Evolutionary conservation across 1,139 yeast genomes (phyloP).

Genomic region (Zygoascus hellenicus): DNA sequence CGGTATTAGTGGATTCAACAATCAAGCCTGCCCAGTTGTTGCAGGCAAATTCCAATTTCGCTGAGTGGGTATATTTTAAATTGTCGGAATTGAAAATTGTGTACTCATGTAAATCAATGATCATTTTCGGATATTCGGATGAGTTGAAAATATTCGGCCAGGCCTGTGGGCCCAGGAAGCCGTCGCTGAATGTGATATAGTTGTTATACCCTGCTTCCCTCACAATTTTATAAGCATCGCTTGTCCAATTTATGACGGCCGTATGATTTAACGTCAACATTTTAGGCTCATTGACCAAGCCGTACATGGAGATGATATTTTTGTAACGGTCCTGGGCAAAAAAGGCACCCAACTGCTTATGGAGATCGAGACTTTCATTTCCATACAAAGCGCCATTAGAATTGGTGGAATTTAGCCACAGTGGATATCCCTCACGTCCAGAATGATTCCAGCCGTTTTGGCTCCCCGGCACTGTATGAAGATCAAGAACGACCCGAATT

Average conservation of each 20-base stretch:
- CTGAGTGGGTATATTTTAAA: slow-evolving; percentile 55
- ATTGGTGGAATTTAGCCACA: slow-evolving; percentile 49
- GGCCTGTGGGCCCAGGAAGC: slow-evolving; percentile 30
- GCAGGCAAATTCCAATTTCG: slow-evolving; percentile 31
- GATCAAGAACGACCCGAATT: slow-evolving; percentile 74
- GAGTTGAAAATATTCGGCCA: slow-evolving; percentile 33
- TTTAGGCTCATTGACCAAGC: slow-evolving; percentile 54
- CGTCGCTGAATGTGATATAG: slow-evolving; percentile 33
- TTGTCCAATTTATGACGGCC: slow-evolving; percentile 32
- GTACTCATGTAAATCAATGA: slow-evolving; percentile 54
- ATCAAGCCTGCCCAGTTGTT: slow-evolving; percentile 46
- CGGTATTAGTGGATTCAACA: slow-evolving; percentile 49
- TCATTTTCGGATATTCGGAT: slow-evolving; percentile 62
- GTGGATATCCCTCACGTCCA: slow-evolving; percentile 61
- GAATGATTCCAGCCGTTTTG: slow-evolving; percentile 93
- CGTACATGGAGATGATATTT: slow-evolving; percentile 74
- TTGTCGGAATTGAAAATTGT: slow-evolving; percentile 54
- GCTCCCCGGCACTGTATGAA: slow-evolving; percentile 90
- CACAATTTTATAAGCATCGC: slow-evolving; percentile 29
- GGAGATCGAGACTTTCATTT: slow-evolving; percentile 36
- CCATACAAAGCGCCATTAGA: slow-evolving; percentile 27
- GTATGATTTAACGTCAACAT: slow-evolving; percentile 26
- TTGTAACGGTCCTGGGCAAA: slow-evolving; percentile 59
- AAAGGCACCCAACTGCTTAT: slow-evolving; percentile 44
- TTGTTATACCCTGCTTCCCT: slow-evolving; percentile 27